Base-by-base conservation (phyloP, 1,139 yeast species). In the Nakaseomyces sp. region DNA sequence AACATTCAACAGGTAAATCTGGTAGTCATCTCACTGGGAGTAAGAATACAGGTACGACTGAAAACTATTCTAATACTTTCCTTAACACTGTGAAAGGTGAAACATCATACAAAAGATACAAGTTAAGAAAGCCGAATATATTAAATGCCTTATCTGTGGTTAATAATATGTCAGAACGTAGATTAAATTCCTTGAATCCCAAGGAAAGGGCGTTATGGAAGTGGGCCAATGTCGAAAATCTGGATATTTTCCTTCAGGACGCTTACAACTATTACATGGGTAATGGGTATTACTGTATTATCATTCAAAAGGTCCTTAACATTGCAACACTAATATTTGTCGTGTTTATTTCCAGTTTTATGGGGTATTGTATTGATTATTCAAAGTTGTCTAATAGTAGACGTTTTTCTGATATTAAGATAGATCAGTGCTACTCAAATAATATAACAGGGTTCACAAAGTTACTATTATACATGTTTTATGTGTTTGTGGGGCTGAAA, bases 201-300 rank as follows among this genome's bases (percentile, higher is more conserved):
- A 76, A 74, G 52, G 96, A 89, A 59, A 67, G 89, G 42, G 96
- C 97, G 0, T 69, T 85, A 36, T 91, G 96, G 84, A 73, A 86
- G 47, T 93, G 98, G 97, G 95, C 97, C 1, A 91, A 91, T 56
- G 87, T 91, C 28, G 86, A 86, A 52, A 89, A 91, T 60, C 73
- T 91, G 64, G 98, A 91, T 63, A 76, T 79, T 42, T 91, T 91
- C 55, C 68, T 91, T 24, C 77, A 77, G 45, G 95, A 89, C 53
- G 81, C 88, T 6, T 91, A 93, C 63, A 72, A 74, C 44, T 91
- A 88, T 60, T 93, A 84, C 58, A 68, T 84, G 37, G 95, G 94
- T 3, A 84, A 81, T 58, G 99, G 99, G 0, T 72, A 83, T 47
- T 71, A 74, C 42, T 86, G 95, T 60, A 87, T 91, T 29, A 64